These are phyloP conservation scores for Wickerhamomyces bisporus DNA, from an alignment of 805 yeast genomes.

Conservation along the genomic window DNA sequence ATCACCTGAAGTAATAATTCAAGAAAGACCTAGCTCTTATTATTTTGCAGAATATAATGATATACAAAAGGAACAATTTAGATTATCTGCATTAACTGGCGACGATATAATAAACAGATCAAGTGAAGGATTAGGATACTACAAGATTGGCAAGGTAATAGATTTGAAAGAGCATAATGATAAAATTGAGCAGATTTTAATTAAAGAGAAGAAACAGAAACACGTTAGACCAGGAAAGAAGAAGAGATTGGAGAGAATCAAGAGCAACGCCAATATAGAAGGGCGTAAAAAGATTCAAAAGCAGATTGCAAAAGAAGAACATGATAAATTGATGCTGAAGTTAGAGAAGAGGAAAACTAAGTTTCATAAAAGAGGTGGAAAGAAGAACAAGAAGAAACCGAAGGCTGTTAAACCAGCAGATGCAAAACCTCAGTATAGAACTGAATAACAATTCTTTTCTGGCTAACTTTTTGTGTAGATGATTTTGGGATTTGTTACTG, in stretches of 20 bases:
- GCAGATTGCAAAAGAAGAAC: conserved; percentile 3
- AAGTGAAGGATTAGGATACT: not conserved
- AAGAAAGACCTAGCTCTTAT: conserved; percentile 20
- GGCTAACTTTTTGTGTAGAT: no score
- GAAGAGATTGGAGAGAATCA: conserved; percentile 13
- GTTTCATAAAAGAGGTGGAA: conserved; percentile 21
- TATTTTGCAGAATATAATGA: conserved; percentile 15
- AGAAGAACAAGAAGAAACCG: conserved; percentile 18
- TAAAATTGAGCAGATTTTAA: conserved; percentile 9
- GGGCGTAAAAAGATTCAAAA: conserved; percentile 8
- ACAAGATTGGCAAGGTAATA: conserved; percentile 10
- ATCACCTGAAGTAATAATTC: conserved; percentile 17
- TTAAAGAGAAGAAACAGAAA: conserved; percentile 5
- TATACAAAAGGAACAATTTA: conserved; percentile 5
- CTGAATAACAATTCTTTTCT: no score
- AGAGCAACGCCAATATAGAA: conserved; percentile 8
- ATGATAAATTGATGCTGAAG: conserved; percentile 16
- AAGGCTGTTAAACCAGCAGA: not conserved
- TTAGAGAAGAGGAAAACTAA: no score
- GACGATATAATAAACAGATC: conserved; percentile 14
- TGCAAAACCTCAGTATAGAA: conserved; percentile 16
- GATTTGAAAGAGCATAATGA: conserved; percentile 14
- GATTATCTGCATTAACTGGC: conserved; percentile 12
- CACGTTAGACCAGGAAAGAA: conserved; percentile 23
- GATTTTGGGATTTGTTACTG: no score